Percentiles rank a stretch among this genome's conserved stretches.
Evolutionary conservation across 345 rosid species (phyloP).

Genomic region (Eucalyptus marginata): DNA sequence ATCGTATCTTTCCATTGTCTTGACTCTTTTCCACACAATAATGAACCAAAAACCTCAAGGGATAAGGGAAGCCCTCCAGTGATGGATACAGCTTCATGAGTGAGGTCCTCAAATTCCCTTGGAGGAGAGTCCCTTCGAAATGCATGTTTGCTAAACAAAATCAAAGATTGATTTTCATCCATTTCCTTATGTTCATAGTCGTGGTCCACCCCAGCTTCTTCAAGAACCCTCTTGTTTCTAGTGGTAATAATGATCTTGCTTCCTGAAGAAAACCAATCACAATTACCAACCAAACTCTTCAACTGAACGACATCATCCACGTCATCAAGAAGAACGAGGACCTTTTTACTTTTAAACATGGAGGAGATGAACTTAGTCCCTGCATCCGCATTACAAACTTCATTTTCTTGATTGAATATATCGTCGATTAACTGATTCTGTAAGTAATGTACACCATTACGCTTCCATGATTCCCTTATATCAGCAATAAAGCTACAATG

Average conservation of each 20-base stretch:
- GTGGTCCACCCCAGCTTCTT: rapidly evolving
- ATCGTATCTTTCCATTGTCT: rapidly evolving
- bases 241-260: neutral
- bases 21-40: rapidly evolving
- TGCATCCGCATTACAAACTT: rapidly evolving
- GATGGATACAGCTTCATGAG: rapidly evolving
- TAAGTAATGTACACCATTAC: rapidly evolving
- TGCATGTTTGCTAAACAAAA: neutral
- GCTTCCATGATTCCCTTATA: neutral
- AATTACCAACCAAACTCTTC: rapidly evolving
- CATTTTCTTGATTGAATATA: rapidly evolving
- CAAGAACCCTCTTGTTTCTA: neutral
- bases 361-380: rapidly evolving
- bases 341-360: neutral
- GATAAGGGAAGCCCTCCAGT: neutral
- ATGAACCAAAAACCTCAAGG: neutral
- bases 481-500: neutral
- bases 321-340: neutral
- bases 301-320: rapidly evolving
- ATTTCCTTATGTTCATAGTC: rapidly evolving
- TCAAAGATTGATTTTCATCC: rapidly evolving
- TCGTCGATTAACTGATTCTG: rapidly evolving
- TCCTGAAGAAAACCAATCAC: neutral
- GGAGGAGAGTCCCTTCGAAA: neutral
- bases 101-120: neutral